These are phyloP conservation scores for Logfia minima DNA, from an alignment of 129 eudicot species.

Conservation along the genomic window DNA sequence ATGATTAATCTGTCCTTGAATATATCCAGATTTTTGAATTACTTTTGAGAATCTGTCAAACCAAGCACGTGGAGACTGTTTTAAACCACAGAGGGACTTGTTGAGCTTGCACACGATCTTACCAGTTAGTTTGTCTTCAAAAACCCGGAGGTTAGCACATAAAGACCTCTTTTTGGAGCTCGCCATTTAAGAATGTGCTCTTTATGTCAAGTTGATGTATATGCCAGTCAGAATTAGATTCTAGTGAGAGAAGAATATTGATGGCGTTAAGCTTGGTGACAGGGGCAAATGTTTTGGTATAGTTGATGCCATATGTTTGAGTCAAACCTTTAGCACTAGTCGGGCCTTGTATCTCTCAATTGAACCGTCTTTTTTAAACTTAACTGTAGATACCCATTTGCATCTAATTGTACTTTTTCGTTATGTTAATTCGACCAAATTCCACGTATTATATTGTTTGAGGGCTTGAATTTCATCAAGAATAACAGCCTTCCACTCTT, in stretches of 20 bases:
- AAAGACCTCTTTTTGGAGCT: background rate
- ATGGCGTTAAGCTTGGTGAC: too few species aligned
- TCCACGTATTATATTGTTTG: slow-evolving; percentile 3
- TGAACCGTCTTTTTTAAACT: too few species aligned
- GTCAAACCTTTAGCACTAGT: too few species aligned
- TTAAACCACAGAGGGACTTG: background rate
- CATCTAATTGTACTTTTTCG: background rate
- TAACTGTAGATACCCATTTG: background rate
- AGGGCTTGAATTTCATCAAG: slow-evolving; percentile 1
- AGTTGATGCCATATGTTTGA: too few species aligned
- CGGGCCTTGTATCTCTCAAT: too few species aligned
- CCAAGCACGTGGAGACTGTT: background rate
- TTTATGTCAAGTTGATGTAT: too few species aligned
- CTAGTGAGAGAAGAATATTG: too few species aligned
- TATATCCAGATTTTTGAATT: too few species aligned
- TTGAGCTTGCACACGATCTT: background rate
- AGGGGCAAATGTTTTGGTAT: background rate
- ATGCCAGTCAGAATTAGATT: too few species aligned
- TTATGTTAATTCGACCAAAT: background rate
- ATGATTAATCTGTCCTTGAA: too few species aligned
- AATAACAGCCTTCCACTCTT: too few species aligned
- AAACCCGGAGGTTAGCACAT: background rate
- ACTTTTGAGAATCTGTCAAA: background rate
- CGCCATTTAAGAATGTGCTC: background rate
- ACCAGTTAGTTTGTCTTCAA: background rate